Percentiles rank a stretch among this genome's conserved stretches.
Conservation (phyloP, 768 basidiomycete species). For the Phaffia australis region DNA sequence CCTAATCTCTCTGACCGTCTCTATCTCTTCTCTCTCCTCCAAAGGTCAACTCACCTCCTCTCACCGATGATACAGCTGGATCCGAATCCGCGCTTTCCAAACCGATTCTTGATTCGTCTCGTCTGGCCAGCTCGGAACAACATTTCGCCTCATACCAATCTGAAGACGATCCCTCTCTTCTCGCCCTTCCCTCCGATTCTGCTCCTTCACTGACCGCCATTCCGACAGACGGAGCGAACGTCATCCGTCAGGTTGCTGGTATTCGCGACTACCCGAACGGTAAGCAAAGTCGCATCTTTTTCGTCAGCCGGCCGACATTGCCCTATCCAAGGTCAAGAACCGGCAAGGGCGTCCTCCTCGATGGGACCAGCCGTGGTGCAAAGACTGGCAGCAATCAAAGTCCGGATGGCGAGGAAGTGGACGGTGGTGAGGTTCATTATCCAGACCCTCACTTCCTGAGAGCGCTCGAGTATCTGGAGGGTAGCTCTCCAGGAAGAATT, state of each 20-base stretch:
- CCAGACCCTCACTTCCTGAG: too few species aligned
- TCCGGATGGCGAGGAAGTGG: too few species aligned
- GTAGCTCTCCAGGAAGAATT: background rate
- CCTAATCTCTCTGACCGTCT: too few species aligned
- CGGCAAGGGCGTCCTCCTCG: constrained; percentile 2
- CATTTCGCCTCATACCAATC: constrained; percentile 14
- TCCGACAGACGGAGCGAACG: too few species aligned
- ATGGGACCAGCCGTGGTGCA: background rate
- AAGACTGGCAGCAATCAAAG: too few species aligned
- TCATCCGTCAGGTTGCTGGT: constrained; percentile 16
- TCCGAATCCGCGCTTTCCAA: constrained; percentile 6
- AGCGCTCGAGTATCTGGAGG: background rate
- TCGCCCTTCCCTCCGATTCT: constrained; percentile 5
- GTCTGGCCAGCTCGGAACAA: constrained; percentile 12
- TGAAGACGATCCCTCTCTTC: constrained; percentile 24
- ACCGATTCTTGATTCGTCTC: constrained; percentile 18
- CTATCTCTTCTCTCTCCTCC: constrained; percentile 15
- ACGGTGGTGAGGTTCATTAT: too few species aligned
- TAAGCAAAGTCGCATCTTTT: constrained; percentile 15
- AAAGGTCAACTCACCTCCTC: constrained; percentile 1
- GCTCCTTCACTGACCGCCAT: too few species aligned
- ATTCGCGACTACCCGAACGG: background rate
- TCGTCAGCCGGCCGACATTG: constrained; percentile 12
- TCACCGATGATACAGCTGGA: constrained; percentile 7
- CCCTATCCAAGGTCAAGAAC: constrained; percentile 3